Evolutionary conservation across 225 moss, liverwort and hornwort species (phyloP).

Genomic region (Thuidium tamariscinum): DNA sequence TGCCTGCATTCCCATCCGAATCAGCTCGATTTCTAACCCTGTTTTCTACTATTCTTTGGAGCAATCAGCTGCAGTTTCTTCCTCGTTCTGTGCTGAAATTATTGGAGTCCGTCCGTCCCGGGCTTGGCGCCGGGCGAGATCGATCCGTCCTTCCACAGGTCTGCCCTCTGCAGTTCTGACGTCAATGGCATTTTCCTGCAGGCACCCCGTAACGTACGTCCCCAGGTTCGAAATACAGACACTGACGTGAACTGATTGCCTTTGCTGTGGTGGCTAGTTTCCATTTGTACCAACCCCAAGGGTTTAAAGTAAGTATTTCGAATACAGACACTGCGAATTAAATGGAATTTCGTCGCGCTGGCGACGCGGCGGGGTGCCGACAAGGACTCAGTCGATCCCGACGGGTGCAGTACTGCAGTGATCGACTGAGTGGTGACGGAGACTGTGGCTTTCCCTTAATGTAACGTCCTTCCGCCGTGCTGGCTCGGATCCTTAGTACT

Average conservation of each 20-base stretch:
- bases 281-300: too few relatives aligned
- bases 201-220: not conserved
- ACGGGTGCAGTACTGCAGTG: too few relatives aligned
- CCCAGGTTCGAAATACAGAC: not conserved
- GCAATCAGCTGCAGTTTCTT: not conserved
- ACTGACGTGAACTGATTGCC: not conserved
- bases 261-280: not conserved
- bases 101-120: not conserved
- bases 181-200: not conserved
- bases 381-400: not conserved
- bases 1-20: not conserved
- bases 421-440: too few relatives aligned
- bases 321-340: not conserved
- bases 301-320: too few relatives aligned
- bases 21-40: not conserved
- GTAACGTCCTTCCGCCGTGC: not conserved
- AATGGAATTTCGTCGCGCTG: not conserved
- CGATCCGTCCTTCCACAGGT: too few relatives aligned
- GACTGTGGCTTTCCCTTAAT: too few relatives aligned
- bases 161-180: not conserved
- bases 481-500: not conserved
- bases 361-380: not conserved
- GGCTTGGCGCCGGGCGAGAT: not conserved
- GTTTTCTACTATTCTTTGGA: accelerated
- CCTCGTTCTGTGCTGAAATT: not conserved